These are phyloP conservation scores for Aspergillus incahuasiensis DNA, from an alignment of 495 filamentous ascomycete genomes.

Conservation along the genomic window DNA sequence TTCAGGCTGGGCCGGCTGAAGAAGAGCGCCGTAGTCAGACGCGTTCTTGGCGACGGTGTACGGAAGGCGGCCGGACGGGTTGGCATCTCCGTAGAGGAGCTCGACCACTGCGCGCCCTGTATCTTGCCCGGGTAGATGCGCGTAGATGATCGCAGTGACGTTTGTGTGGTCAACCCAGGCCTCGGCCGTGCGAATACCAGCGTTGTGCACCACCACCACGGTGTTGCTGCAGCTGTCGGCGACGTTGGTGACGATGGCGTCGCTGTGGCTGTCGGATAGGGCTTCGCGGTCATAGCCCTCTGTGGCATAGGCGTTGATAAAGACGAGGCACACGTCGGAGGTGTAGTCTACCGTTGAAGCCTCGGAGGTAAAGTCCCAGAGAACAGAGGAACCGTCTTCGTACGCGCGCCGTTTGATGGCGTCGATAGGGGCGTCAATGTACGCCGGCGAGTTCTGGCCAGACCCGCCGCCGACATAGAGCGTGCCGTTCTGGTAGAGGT, in stretches of 20 bases:
- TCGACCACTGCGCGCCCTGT: slow-evolving; percentile 71
- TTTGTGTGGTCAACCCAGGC: slow-evolving; percentile 47
- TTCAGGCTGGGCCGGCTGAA: slow-evolving; percentile 47
- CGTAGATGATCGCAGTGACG: slow-evolving; percentile 69
- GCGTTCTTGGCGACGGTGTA: slow-evolving; percentile 73
- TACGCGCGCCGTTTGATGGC: slow-evolving; percentile 49
- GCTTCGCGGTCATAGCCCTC: slow-evolving; percentile 43
- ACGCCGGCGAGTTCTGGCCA: slow-evolving; percentile 54
- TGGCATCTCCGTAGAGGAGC: slow-evolving; percentile 68
- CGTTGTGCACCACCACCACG: slow-evolving; percentile 45
- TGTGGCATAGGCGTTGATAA: slow-evolving; percentile 56
- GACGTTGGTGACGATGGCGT: slow-evolving; percentile 53
- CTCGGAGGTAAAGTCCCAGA: slow-evolving; percentile 35
- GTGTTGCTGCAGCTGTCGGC: slow-evolving; percentile 54
- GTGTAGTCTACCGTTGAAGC: slow-evolving; percentile 38
- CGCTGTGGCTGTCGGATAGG: slow-evolving; percentile 35
- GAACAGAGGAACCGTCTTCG: slow-evolving; percentile 40
- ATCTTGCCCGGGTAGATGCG: slow-evolving; percentile 79
- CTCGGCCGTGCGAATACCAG: slow-evolving; percentile 38
- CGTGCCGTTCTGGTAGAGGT: slow-evolving; percentile 38
- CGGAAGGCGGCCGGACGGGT: slow-evolving; percentile 66
- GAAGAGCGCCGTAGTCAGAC: slow-evolving; percentile 59
- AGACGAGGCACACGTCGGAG: slow-evolving; percentile 54
- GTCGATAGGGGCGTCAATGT: slow-evolving; percentile 53
- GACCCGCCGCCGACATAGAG: slow-evolving; percentile 62